Base-by-base conservation (phyloP, 257 asterid genomes). In the Primulina tabacum region DNA sequence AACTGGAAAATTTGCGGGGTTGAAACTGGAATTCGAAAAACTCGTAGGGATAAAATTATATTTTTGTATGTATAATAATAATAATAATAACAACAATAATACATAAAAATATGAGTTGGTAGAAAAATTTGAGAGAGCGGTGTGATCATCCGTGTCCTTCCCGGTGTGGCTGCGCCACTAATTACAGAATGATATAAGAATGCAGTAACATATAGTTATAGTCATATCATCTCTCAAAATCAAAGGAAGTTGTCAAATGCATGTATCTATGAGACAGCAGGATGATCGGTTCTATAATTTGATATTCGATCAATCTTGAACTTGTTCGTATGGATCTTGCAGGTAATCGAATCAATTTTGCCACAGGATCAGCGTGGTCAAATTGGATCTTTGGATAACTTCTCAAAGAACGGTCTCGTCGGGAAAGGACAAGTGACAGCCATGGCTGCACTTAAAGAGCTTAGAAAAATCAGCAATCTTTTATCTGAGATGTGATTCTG, bases 361-460 rank as follows among this genome's bases (percentile, higher is more conserved):
- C 89, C 84, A 86, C 95, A 88, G 79, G 95, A 90, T 7, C 52
- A 40, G 0, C 68, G 71, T 7, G 82, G 68, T 65, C 86, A 75
- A 67, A 76, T 67, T 8, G 89, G 82, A 38, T 12, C 79, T 30
- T 62, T 71, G 12, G 85, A 83, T 33, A 84, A 76, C 63, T 50
- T 75, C 18, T 47, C 56, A 0, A 87, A 83, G 71, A 87, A 82
- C 8, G 84, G 82, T 67, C 62, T 84, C 7, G 93, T 81, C 0
- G 95, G 90, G 47, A 80, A 85, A 77, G 92, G 89, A 64, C 93
- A 90, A 80, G 88, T 81, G 52, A 80, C 95, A 26, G 95, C 97
- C 71, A 78, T 84, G 86, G 64, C 89, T 2, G 98, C 98, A 18
- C 85, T 92, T 30, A 83, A 84, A 76, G 97, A 92, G 86, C 98